A percentile compares a stretch with the other conserved stretches of the same genome.
Conservation (phyloP, 805 yeast genomes). For the Limtongia smithiae region DNA sequence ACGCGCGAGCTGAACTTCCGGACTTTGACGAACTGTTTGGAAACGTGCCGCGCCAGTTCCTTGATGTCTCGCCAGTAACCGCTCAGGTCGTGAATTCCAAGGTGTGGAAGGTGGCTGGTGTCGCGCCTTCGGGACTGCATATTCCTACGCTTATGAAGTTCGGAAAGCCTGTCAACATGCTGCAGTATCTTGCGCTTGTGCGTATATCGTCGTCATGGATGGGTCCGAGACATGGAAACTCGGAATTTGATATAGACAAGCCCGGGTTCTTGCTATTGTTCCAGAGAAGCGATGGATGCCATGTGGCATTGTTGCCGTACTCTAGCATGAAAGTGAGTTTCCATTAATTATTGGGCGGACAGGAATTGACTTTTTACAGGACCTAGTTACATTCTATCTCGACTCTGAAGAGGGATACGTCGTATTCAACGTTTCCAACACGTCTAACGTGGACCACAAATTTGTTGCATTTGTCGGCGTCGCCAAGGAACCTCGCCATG, state of each 20-base stretch:
- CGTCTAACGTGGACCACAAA: conserved; percentile 12
- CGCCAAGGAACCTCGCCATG: conserved; percentile 23
- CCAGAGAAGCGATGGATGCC: conserved; percentile 29
- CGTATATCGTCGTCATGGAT: conserved; percentile 23
- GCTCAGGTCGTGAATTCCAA: conserved; percentile 15
- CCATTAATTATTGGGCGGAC: neutral
- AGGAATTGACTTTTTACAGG: neutral
- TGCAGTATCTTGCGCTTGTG: conserved; percentile 17
- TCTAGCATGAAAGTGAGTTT: conserved; percentile 25
- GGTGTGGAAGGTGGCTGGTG: conserved; percentile 18
- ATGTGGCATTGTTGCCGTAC: conserved; percentile 30
- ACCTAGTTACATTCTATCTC: conserved; percentile 11
- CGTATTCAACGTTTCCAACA: conserved; percentile 19
- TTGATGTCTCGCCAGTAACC: conserved; percentile 11
- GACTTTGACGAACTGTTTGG: conserved; percentile 9
- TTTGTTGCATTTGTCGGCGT: conserved; percentile 25
- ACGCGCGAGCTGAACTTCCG: neutral
- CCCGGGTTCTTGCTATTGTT: conserved; percentile 19
- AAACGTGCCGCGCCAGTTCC: neutral
- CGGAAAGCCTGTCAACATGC: conserved; percentile 19
- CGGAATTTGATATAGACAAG: conserved; percentile 14
- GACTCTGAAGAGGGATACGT: conserved; percentile 17
- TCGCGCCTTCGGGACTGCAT: conserved; percentile 1
- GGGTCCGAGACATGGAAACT: conserved; percentile 26
- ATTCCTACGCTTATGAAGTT: conserved; percentile 1